Evolutionary conservation across 2,329 filamentous ascomycete genomes (phyloP), one percentile per base, ranked within the genome.

Genomic region (Nannizziopsis arthrosporioides): DNA sequence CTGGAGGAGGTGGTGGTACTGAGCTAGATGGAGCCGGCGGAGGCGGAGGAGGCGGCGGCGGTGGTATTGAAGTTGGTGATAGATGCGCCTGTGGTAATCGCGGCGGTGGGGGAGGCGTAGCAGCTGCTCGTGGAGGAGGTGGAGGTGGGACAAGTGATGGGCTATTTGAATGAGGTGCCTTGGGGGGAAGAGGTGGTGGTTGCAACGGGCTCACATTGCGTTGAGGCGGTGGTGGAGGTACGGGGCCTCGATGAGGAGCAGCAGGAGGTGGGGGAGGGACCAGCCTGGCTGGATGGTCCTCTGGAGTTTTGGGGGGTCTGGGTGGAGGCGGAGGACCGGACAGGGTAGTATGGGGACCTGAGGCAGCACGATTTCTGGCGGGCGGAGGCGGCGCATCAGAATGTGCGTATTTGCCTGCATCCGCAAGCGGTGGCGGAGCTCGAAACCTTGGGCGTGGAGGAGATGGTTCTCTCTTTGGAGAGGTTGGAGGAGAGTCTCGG

Each of bases 401-500:
- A 53, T 81, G 74, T 2, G 84, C 87, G 61, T 80, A 92, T 66
- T 86, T 94, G 34, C 92, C 92, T 50, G 92, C 92, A 64, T 94
- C 89, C 48, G 86, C 80, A 51, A 96, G 68, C 2, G 90, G 85
- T 31, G 92, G 92, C 40, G 92, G 92, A 7, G 86, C 90, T 55
- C 81, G 77, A 69, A 94, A 96, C 57, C 75, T 76, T 7, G 79
- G 78, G 44, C 81, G 76, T 17, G 81, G 78, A 10, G 86, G 85
- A 11, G 82, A 80, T 11, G 82, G 77, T 51, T 86, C 82, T 59
- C 81, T 75, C 27, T 82, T 76, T n/a, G 84, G 78, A 34, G 70
- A 68, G 12, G 70, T 67, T 71, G 63, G 72, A 64, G 64, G 76
- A 70, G 72, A 83, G 65, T 65, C 81, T 66, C 57, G 54, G 15